phyloP scores from a whole-genome alignment of 2,329 filamentous ascomycete species.

The Basipetospora chlamydospora region DNA sequence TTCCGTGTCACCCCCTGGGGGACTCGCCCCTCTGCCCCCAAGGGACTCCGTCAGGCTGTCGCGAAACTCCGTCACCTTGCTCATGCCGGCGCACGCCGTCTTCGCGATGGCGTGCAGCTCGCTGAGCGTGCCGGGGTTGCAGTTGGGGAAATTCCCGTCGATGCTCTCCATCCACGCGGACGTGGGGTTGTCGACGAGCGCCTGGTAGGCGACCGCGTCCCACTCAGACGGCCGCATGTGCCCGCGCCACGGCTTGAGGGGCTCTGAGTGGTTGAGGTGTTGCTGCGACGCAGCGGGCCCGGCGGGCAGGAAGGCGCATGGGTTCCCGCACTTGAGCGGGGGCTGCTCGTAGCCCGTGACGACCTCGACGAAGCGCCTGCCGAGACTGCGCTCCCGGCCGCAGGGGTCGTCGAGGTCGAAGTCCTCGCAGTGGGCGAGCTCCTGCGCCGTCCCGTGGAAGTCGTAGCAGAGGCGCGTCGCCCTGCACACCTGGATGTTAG shows the following conservation, averaged over 20 bases:
- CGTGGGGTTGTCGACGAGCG: constrained; percentile 16
- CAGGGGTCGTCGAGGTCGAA: constrained; percentile 5
- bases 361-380: constrained; percentile 6
- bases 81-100: constrained; percentile 27
- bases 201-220: constrained; percentile 12
- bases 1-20: background rate
- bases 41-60: background rate
- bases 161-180: constrained; percentile 23
- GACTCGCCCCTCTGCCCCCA: too few relatives aligned
- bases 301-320: background rate
- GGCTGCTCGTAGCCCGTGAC: constrained; percentile 5
- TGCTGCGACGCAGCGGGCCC: background rate
- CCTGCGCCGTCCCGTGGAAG: background rate
- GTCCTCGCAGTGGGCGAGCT: background rate
- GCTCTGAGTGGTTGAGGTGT: too few relatives aligned
- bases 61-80: constrained; percentile 20
- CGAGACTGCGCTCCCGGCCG: background rate
- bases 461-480: constrained; percentile 30
- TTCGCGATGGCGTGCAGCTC: constrained; percentile 29
- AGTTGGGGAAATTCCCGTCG: constrained; percentile 29
- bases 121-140: constrained; percentile 26
- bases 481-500: constrained; percentile 24
- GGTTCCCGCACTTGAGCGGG: background rate
- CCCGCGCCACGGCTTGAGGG: background rate
- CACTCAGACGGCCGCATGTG: constrained; percentile 3